A percentile compares a stretch with the other conserved stretches of the same genome.
Conservation (phyloP, 2,329 filamentous ascomycete species). For the Trichophyton rubrum region DNA sequence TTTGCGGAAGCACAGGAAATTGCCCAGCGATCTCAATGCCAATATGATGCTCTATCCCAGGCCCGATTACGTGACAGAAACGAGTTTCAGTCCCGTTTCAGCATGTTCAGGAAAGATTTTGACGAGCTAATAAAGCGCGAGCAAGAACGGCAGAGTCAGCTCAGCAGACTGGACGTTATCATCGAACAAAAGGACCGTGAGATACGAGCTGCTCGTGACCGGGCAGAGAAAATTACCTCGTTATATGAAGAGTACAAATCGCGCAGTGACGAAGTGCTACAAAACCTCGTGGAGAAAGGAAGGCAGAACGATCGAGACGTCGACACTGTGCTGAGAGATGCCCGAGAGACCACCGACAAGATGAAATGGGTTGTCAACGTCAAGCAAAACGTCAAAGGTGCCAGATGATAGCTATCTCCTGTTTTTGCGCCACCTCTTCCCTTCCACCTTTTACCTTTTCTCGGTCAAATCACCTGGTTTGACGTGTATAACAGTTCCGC, state of each 20-base stretch:
- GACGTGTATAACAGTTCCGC: slow-evolving; percentile 2
- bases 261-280: slow-evolving; percentile 30
- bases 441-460: background rate
- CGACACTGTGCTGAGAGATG: slow-evolving; percentile 27
- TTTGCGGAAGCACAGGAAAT: slow-evolving; percentile 29
- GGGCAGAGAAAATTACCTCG: slow-evolving; percentile 28
- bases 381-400: slow-evolving; percentile 15
- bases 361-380: slow-evolving; percentile 40
- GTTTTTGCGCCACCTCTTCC: background rate
- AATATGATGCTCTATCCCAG: slow-evolving; percentile 34
- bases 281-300: slow-evolving; percentile 22
- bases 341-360: slow-evolving; percentile 31
- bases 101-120: slow-evolving; percentile 27
- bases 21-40: slow-evolving; percentile 27
- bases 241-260: slow-evolving; percentile 33
- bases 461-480: background rate
- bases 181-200: slow-evolving; percentile 36
- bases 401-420: background rate
- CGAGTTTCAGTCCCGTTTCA: slow-evolving; percentile 29
- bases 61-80: slow-evolving; percentile 30
- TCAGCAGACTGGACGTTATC: slow-evolving; percentile 33
- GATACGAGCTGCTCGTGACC: slow-evolving; percentile 28
- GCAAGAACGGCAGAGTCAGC: slow-evolving; percentile 25
- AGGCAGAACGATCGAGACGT: slow-evolving; percentile 23
- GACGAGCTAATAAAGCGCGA: slow-evolving; percentile 24